Evolutionary conservation across 768 basidiomycete species (phyloP), one percentile per base, ranked within the genome.

Genomic region (Boletus fagicola): DNA sequence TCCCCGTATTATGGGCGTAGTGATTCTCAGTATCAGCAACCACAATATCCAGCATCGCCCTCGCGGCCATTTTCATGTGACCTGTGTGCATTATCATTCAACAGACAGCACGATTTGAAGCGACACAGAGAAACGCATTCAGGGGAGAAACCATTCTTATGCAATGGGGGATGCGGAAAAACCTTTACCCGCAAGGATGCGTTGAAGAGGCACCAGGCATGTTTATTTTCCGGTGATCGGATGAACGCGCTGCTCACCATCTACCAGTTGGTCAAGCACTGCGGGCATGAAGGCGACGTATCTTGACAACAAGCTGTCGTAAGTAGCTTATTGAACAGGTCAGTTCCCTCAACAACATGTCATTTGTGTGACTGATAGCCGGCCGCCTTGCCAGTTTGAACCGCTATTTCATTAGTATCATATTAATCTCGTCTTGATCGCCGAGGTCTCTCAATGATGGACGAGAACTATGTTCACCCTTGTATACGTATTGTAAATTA

Each of bases 131-230:
- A 92, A 64, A 92, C 88, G 26, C 90, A 92, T 73, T 87, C 87
- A 6, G 90, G 90, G 38, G 90, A 92, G 72, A 92, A 91, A 69
- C 90, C 90, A 10, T 92, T 84, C 74, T 72, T 84, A 18, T 92
- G 90, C 72, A 91, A 91, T 63, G 89, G 88, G 13, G 87, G 87
- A 44, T 92, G 90, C 57, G 89, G 88, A 48, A 92, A 92, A 77
- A 91, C 90, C 3, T 92, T 92, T 68, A 92, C 90, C 49, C 81
- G 90, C 62, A 91, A 92, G 74, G 90, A 92, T 67, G 90, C 90
- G 16, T 74, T 92, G 66, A 92, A 92, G 74, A 82, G 90, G 58
- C 90, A 92, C 69, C 90, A 92, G 83, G 90, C 83, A 63, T 58
- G 83, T 53, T 57, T 54, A 43, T 28, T 42, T 52, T 39, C 30